Evolutionary conservation across 1,284 basidiomycete genomes (phyloP), one percentile per base, ranked within the genome.

Genomic region (Moesziomyces sp.): DNA sequence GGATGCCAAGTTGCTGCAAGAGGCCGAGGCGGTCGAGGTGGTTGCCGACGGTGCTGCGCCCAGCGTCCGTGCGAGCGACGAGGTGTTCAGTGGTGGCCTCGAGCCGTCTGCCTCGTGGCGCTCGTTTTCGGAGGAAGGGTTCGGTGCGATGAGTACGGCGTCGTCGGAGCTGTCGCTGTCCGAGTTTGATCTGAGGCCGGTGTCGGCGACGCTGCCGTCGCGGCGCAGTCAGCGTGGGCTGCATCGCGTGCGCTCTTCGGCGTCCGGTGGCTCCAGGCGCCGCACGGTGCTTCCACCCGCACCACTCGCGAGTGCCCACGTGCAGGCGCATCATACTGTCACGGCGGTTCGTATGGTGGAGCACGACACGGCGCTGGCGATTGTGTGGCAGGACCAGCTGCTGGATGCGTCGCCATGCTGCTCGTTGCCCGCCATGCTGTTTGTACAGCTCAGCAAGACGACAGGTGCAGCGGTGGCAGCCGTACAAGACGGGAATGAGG

Each of bases 341-440:
- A 69, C 66, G 0, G 3, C 35, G 7, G 66, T 58, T 9, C 3
- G 6, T 0, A 34, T 58, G 45, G 13, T 13, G 1, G 23, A 47
- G 38, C 4, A 62, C 14, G 59, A 63, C 30, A 43, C 52, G 10
- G 30, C 47, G 1, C 55, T 76, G 7, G 55, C 47, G 1, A 40
- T 66, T 3, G 23, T 73, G 3, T 76, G 74, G 74, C 70, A 76
- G 34, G 74, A 76, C 42, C 47, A 58, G 34, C 45, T 76, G n/a
- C 46, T 71, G 38, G 74, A 76, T 24, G 14, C 19, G 1, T 50
- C 54, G 6, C 58, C 61, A 0, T 67, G 63, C 47, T 54, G 51
- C 7, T 26, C n/a, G 3, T 52, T 76, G 5, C 74, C 74, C 0
- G 44, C 40, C 6, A 23, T 76, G 23, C 34, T 74, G 6, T 46